A percentile compares a stretch with the other conserved stretches of the same genome.
Conservation (phyloP, 768 basidiomycete genomes). For the Coprinellus micaceus region DNA sequence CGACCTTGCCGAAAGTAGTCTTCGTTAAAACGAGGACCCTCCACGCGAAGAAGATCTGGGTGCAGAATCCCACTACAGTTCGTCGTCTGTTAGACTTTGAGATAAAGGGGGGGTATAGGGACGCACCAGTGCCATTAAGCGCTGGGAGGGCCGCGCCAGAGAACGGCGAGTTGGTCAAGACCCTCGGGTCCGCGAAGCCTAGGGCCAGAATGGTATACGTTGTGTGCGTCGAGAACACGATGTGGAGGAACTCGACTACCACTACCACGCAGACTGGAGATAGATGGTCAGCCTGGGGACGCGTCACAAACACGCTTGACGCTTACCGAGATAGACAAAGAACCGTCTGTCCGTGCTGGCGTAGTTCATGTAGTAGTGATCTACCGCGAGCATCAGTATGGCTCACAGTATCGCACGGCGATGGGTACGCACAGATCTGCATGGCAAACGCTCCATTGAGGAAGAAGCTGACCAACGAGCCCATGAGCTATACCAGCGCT, state of each 20-base stretch:
- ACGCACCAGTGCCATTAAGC: slow-evolving; percentile 1
- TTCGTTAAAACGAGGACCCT: not conserved
- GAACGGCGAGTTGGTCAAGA: not conserved
- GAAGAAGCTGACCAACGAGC: slow-evolving; percentile 3
- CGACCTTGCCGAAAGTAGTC: not conserved
- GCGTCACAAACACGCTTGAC: not conserved
- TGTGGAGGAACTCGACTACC: not conserved
- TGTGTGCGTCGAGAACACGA: slow-evolving; percentile 2
- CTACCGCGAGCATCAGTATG: not conserved
- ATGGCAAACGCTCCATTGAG: slow-evolving; percentile 5
- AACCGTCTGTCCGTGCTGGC: slow-evolving; percentile 1
- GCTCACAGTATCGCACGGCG: not conserved
- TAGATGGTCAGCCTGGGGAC: not conserved
- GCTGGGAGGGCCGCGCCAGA: slow-evolving; percentile 5
- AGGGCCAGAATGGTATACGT: slow-evolving; percentile 1
- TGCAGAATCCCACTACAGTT: not conserved
- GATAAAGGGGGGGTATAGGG: not conserved
- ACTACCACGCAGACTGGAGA: not conserved
- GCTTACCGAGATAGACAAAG: slow-evolving; percentile 2
- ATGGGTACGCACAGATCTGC: slow-evolving; percentile 2
- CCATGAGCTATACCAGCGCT: not conserved
- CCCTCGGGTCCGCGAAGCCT: not conserved
- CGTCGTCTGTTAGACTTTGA: not conserved
- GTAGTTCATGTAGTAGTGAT: slow-evolving; percentile 7
- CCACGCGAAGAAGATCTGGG: slow-evolving; percentile 4